Evolutionary conservation across 768 basidiomycete genomes (phyloP), one percentile per base, ranked within the genome.

Genomic region (Chalciporus chontae): DNA sequence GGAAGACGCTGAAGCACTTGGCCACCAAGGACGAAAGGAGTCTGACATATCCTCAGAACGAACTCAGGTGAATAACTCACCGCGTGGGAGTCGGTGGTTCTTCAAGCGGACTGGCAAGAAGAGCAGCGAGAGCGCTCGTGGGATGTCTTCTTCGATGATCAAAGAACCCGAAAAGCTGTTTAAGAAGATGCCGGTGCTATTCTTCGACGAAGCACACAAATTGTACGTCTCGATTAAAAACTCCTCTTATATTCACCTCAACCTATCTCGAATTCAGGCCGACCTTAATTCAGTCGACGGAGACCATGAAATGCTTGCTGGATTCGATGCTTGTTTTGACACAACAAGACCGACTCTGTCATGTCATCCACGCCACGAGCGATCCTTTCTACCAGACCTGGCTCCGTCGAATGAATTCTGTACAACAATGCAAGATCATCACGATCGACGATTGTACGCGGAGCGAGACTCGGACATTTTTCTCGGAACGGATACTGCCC

Each of bases 321-420:
- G 90, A 92, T 60, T 86, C 88, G 11, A 87, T 90, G 80, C 79
- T 91, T 17, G 90, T 91, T 13, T 71, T 92, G 47, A 90, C 90
- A 27, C 91, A 92, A 70, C 90, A 92, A 65, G 90, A 91, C 61
- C 73, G 85, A n/a, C 67, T 92, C 13, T 87, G 85, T 59, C 87
- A 90, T 60, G 84, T 90, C 59, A 81, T 90, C 44, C 87, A 90
- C 55, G 85, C 85, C 5, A 87, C 87, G 5, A 88, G 85, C 57
- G 87, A 91, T 56, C 87, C 88, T 0, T 90, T 90, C 67, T 91
- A 90, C 60, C 88, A 89, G 57, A 87, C 84, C 11, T 89, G 85
- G 87, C 73, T 91, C 40, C 75, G 87, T 52, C 87, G 88, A 60
- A 72, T 88, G 47, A 88, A 87, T 53, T 78, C 90, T 43, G 84